Conservation (phyloP, 495 filamentous ascomycete genomes). For the Thozetella sp. region DNA sequence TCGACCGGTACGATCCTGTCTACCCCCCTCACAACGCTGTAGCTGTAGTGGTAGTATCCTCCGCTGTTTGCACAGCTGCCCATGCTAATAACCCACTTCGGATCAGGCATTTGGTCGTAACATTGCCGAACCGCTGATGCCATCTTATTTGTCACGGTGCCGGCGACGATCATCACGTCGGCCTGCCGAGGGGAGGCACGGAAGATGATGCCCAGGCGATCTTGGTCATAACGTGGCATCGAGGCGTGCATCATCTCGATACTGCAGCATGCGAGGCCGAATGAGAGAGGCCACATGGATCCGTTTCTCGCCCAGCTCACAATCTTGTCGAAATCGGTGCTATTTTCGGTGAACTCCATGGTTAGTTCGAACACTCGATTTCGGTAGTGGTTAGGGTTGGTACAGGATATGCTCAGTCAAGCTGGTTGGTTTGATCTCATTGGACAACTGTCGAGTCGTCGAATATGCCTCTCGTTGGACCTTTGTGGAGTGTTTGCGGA, state of each 20-base stretch:
- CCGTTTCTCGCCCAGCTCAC: slow-evolving; percentile 93
- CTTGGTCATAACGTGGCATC: slow-evolving; percentile 93
- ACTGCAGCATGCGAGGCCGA: slow-evolving; percentile 95
- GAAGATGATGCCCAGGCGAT: slow-evolving; percentile 96
- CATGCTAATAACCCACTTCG: slow-evolving; percentile 91
- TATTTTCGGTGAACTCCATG: slow-evolving; percentile 35
- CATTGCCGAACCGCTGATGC: slow-evolving; percentile 91
- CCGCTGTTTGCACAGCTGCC: slow-evolving; percentile 90
- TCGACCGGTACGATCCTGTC: slow-evolving; percentile 94
- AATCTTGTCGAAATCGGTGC: slow-evolving; percentile 88
- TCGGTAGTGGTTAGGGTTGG: not conserved
- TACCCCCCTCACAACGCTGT: slow-evolving; percentile 83
- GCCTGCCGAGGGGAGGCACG: slow-evolving; percentile 92
- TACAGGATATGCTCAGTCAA: not conserved
- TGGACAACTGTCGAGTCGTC: not conserved
- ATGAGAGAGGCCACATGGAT: slow-evolving; percentile 98
- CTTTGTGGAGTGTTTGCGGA: not conserved
- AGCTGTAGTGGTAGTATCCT: slow-evolving; percentile 94
- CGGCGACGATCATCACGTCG: slow-evolving; percentile 97
- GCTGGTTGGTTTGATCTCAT: not conserved
- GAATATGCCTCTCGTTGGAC: not conserved
- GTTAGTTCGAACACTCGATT: not conserved
- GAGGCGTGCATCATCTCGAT: slow-evolving; percentile 99
- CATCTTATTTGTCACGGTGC: slow-evolving; percentile 98
- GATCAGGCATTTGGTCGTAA: slow-evolving; percentile 98